Evolutionary conservation across 257 asterid species (phyloP).

Genomic region (Penstemon davidsonii): DNA sequence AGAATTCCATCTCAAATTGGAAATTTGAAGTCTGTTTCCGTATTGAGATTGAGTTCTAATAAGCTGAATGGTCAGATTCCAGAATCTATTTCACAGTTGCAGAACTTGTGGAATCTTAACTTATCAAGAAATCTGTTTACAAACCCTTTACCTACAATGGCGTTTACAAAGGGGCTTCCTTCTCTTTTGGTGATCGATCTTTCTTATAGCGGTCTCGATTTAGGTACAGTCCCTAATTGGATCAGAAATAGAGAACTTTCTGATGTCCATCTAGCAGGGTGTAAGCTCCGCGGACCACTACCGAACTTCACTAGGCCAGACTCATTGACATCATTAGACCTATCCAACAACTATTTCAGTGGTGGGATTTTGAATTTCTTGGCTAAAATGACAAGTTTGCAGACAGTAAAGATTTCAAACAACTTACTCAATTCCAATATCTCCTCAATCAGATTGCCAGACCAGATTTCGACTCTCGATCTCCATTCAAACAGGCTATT

Average conservation of each 20-base stretch:
- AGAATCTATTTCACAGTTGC: slow-evolving; percentile 57
- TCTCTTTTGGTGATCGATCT: slow-evolving; percentile 71
- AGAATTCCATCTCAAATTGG: slow-evolving; percentile 63
- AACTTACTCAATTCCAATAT: slow-evolving; percentile 59
- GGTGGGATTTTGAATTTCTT: slow-evolving; percentile 60
- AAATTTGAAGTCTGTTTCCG: slow-evolving; percentile 59
- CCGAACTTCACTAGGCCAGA: slow-evolving; percentile 75
- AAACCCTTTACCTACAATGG: slow-evolving; percentile 62
- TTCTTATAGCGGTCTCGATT: slow-evolving; percentile 61
- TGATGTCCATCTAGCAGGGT: slow-evolving; percentile 68
- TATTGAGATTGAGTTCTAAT: slow-evolving; percentile 61
- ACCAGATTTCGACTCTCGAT: slow-evolving; percentile 57
- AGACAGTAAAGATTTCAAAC: slow-evolving; percentile 58
- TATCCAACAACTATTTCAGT: slow-evolving; percentile 70
- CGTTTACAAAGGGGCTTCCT: slow-evolving; percentile 57
- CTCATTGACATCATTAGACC: slow-evolving; percentile 65
- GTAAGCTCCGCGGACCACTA: slow-evolving; percentile 65
- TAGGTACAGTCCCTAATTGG: slow-evolving; percentile 76
- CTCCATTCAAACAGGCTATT: slow-evolving; percentile 67
- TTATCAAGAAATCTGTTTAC: slow-evolving; percentile 61
- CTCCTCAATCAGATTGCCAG: slow-evolving; percentile 60
- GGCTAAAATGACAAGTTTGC: slow-evolving; percentile 52
- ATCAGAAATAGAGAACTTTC: slow-evolving; percentile 65
- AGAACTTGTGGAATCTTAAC: slow-evolving; percentile 74
- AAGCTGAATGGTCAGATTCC: slow-evolving; percentile 77